Base-by-base conservation (phyloP, 495 filamentous ascomycete species). In the Hypoxylon intermedium region DNA sequence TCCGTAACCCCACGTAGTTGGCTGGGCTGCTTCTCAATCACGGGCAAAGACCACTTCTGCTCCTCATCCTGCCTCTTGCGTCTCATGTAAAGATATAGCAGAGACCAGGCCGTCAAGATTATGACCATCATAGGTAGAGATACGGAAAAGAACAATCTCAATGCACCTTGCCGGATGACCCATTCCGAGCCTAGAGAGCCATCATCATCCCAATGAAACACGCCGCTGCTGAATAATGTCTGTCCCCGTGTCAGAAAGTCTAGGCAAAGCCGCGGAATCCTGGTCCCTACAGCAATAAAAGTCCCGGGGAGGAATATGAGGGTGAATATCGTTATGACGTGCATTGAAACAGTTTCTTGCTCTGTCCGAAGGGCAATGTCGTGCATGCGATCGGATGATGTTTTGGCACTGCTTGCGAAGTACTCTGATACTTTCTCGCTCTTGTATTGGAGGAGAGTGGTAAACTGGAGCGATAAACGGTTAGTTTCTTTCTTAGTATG, bases 241-340 rank as follows among this genome's bases (percentile, higher is more conserved):
- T 74, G 60, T 40, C 18, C 18, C 12, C 15, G 31, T 28, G 57
- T 49, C 21, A 65, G 44, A 58, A 52, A 21, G 9, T 56, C 12
- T 34, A 23, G 26, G 24, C 2, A 20, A 20, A 47, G 44, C 26
- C 37, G 50, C 9, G 55, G 43, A 19, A 40, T 45, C 16, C 18
- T 23, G 13, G 12, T 24, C 42, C 72, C 53, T 69, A 77, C 73
- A 30, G 75, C 72, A 11, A 79, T 69, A 45, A 78, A 79, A 2
- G 75, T 79, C n/a, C 62, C 74, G 21, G 77, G 77, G 1, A 79
- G 65, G 63, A 74, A 79, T 28, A 78, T 67, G 9, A 79, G 58
- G 1, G 75, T 78, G 11, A 79, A 75, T 1, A 74, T 46, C 0
- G 77, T 77, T 24, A 79, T 78, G 41, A 76, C 68, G 24, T 73